Base-by-base conservation (phyloP, 768 basidiomycete genomes). In the Collybia sordida region DNA sequence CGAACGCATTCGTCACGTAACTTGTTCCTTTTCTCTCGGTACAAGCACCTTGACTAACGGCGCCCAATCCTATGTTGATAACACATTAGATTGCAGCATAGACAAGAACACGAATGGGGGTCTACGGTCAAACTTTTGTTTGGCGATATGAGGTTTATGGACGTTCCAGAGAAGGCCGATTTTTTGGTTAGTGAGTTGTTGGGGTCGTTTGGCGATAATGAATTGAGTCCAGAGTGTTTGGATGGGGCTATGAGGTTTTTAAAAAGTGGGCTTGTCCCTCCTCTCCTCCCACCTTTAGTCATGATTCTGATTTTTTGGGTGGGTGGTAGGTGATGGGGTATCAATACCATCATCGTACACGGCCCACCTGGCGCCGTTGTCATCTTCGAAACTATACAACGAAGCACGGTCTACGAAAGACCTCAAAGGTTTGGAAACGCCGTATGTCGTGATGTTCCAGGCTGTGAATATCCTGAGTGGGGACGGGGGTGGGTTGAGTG, bases 381-480 rank as follows among this genome's bases (percentile, higher is more conserved):
- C 95, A 3, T 97, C 95, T 2, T 89, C 93, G 2, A 98, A 95
- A 65, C 76, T 99, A 9, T 90, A 87, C 70, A 86, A 86, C 53
- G 92, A 95, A 61, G 92, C 93, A 0, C 74, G 82, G 49, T 72
- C 79, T 0, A 65, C 73, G 45, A 88, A 81, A 60, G 84, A 81
- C 54, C 70, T 81, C 27, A 91, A 90, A 65, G 80, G 83, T 21
- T 65, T 89, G 50, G 97, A 99, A 70, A 98, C 94, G 25, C 96
- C 97, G 0, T 98, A 98, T 59, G 97, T 99, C 15, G 97, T 98
- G 53, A 96, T 98, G 95, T 93, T 99, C 66, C 87, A 92, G 61
- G 90, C 93, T 7, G 89, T 93, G 53, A 95, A 93, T 56, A 79
- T 94, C 51, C 75, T 99, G 36, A 92, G 90, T 50, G 93, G 86